A percentile compares a stretch with the other conserved stretches of the same genome.
These are phyloP conservation scores for Pseudonitzschia multiseries DNA, from an alignment of 108 stramenopile genomes.

Conservation along the genomic window DNA sequence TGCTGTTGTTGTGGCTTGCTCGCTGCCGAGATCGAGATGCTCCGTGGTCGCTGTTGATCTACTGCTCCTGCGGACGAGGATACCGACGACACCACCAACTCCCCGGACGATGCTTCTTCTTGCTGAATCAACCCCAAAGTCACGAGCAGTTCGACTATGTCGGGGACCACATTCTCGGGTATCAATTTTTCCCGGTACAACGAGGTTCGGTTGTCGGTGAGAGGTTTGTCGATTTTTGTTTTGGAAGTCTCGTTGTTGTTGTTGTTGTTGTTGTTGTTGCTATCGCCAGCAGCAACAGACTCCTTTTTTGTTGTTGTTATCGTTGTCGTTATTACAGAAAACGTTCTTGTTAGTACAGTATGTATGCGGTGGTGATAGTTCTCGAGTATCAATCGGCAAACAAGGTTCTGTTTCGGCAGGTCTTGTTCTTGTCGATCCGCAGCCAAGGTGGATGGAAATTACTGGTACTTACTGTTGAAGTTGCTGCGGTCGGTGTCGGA, in stretches of 20 bases:
- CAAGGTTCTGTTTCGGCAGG: no score
- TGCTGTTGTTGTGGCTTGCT: not conserved
- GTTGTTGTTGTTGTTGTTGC: not conserved
- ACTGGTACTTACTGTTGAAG: not conserved
- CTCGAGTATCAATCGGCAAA: no score
- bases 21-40: no score
- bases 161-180: constrained; percentile 10
- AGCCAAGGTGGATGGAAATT: not conserved
- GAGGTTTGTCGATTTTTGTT: not conserved
- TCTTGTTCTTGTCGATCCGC: no score
- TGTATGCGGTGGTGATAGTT: no score
- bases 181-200: constrained; percentile 1
- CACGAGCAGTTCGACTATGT: constrained; percentile 32
- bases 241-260: not conserved
- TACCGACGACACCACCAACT: not conserved
- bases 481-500: not conserved
- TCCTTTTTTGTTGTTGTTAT: constrained; percentile 7
- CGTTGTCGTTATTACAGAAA: no score
- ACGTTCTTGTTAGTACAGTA: not conserved
- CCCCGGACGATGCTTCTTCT: not conserved
- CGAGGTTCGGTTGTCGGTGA: not conserved
- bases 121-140: constrained; percentile 27
- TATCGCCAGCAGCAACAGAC: not conserved
- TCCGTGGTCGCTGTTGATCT: not conserved
- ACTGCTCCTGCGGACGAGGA: not conserved